Base-by-base conservation (phyloP, 768 basidiomycete genomes). In the Calocera cornea region DNA sequence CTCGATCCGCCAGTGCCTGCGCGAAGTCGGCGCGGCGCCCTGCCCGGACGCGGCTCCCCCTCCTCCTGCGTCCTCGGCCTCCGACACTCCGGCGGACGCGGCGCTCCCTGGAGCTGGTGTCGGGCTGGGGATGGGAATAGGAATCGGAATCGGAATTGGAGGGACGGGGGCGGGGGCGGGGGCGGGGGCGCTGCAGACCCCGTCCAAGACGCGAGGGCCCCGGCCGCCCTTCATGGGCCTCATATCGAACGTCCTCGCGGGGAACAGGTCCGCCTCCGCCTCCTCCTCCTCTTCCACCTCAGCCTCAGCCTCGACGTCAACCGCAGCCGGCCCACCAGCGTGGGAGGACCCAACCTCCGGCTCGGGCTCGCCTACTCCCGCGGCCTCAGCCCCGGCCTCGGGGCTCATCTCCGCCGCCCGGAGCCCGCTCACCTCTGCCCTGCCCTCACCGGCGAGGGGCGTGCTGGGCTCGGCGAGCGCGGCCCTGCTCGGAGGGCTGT, bases 391-490 rank as follows among this genome's bases (percentile, higher is more conserved):
- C 44, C 44, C 44, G 16, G 19, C 44, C 5, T 47, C 44, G 3
- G 44, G 44, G 16, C 5, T 24, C 8, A 47, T 19, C 19, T 47
- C 44, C 19, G 44, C 44, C 19, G 44, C 44, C 5, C 7, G 44
- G 24, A 47, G 44, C 24, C 44, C 44, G 44, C 44, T 47, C 19
- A 47, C 44, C 8, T 47, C 44, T 47, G 44, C 44, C 19, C 44
- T 47, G 24, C 44, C 44, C 19, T 47, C 44, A 19, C 44, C 44
- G 16, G 44, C 44, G 3, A 17, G 44, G 19, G 44, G 44, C 16
- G 66, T 34, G 14, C 69, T 68, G 27, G 72, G 72, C 8, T 72
- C 70, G 17, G 69, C 71, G 1, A 72, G 71, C 8, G 70, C 70
- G 17, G 69, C 68, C 50, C 73, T 77, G 41, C 47, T 66, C 44